These are phyloP conservation scores for Hawksworthiomyces lignivorus DNA, from an alignment of 2,329 filamentous ascomycete genomes.

Conservation along the genomic window DNA sequence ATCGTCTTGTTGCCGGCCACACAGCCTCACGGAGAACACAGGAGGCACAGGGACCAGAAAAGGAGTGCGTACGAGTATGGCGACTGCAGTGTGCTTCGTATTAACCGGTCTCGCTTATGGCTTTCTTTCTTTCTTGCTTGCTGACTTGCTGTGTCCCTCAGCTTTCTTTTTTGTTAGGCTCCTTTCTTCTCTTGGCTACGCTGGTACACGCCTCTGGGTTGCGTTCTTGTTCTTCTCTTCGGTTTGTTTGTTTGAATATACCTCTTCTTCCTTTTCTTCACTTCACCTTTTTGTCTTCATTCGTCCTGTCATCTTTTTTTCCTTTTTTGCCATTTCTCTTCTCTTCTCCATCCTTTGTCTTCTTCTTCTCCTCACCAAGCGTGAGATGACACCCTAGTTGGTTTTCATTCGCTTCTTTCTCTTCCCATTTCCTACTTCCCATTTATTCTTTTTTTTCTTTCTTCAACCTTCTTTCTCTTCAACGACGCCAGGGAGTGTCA, in stretches of 20 bases:
- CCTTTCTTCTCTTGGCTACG: too few species aligned
- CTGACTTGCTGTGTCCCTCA: too few species aligned
- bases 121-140: too few species aligned
- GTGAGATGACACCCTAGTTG: slow-evolving; percentile 11
- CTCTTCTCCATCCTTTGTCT: slow-evolving; percentile 5
- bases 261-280: neutral
- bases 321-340: slow-evolving; percentile 16
- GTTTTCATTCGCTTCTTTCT: slow-evolving; percentile 14
- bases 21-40: slow-evolving; percentile 10
- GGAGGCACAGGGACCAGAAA: too few species aligned
- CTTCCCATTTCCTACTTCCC: slow-evolving; percentile 7
- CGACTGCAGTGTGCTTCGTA: too few species aligned
- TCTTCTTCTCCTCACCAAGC: slow-evolving; percentile 7
- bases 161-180: too few species aligned
- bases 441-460: slow-evolving; percentile 10
- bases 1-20: slow-evolving; percentile 2
- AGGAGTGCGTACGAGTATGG: too few species aligned
- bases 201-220: neutral
- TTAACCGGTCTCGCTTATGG: too few species aligned
- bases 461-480: slow-evolving; percentile 13
- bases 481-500: too few species aligned
- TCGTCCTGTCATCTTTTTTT: slow-evolving; percentile 8
- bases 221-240: neutral
- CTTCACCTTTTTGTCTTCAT: neutral
- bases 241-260: neutral